Evolutionary conservation across 2,329 filamentous ascomycete genomes (phyloP).

Genomic region (Alternaria metachromatica): DNA sequence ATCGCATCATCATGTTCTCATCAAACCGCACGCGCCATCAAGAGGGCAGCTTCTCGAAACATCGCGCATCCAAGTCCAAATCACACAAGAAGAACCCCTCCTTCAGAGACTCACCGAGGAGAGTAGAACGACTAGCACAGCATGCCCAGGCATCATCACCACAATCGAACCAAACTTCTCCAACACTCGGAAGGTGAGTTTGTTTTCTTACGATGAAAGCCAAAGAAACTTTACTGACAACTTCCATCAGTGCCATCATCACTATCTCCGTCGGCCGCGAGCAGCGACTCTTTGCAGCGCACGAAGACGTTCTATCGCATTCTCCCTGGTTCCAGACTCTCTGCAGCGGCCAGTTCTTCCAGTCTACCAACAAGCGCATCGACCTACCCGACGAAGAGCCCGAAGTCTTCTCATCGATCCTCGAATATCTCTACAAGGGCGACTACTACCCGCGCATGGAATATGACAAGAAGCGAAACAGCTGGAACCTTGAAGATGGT

Average conservation of each 20-base stretch:
- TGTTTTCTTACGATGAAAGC: not conserved
- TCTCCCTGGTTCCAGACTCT: conserved; percentile 80
- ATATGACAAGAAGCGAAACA: conserved; percentile 80
- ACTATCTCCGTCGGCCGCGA: conserved; percentile 82
- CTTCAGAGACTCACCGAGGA: conserved; percentile 44
- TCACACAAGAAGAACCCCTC: conserved; percentile 48
- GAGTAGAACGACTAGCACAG: conserved; percentile 44
- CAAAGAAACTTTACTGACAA: conserved; percentile 22
- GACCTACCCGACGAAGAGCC: conserved; percentile 84
- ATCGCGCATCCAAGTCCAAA: conserved; percentile 49
- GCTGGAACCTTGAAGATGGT: conserved; percentile 79
- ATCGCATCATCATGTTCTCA: conserved; percentile 45
- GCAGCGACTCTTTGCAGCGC: conserved; percentile 87
- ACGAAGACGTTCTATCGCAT: conserved; percentile 80
- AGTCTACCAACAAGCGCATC: conserved; percentile 70
- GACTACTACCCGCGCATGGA: conserved; percentile 87
- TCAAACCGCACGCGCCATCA: conserved; percentile 40
- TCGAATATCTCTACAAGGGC: conserved; percentile 93
- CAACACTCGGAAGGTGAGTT: conserved; percentile 46
- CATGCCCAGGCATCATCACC: conserved; percentile 43
- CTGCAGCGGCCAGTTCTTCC: conserved; percentile 69
- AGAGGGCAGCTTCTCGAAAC: conserved; percentile 48
- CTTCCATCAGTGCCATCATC: conserved; percentile 64
- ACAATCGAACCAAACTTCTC: conserved; percentile 46
- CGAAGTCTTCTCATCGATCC: conserved; percentile 86